Percentiles rank a stretch among this genome's conserved stretches.
These are phyloP conservation scores for Triticum turgidum DNA, from an alignment of 176 grass and related monocot genomes.

Conservation along the genomic window DNA sequence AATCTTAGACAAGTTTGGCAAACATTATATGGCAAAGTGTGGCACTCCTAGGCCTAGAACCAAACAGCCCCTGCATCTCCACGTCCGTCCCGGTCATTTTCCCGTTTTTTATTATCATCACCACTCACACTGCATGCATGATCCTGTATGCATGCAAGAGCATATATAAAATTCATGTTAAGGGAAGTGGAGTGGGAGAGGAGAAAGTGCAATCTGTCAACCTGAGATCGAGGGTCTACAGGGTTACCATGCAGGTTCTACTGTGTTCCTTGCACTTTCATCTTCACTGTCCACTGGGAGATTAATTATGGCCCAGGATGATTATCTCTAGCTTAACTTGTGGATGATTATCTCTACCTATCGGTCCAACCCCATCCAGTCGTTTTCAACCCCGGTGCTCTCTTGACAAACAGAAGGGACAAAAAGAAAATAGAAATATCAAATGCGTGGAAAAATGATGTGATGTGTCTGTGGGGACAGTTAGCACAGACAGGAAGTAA, in stretches of 20 bases:
- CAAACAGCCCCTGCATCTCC: not conserved
- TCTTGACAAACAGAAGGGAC: not conserved
- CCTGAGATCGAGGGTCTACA: not conserved
- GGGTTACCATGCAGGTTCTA: not conserved
- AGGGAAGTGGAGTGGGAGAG: too few species aligned
- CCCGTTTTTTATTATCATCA: not conserved
- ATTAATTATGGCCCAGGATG: not conserved
- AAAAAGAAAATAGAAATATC: not conserved
- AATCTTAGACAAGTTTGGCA: too few species aligned
- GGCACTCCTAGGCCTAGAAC: too few species aligned
- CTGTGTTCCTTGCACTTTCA: not conserved
- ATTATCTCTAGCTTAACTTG: not conserved
- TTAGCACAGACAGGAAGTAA: not conserved
- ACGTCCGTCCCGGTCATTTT: not conserved
- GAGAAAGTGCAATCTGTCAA: not conserved
- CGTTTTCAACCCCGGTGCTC: not conserved
- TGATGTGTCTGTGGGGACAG: conserved; percentile 6
- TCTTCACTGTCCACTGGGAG: not conserved
- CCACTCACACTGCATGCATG: conserved; percentile 25
- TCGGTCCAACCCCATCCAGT: not conserved
- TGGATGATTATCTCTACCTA: not conserved
- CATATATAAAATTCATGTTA: not conserved
- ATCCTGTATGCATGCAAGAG: conserved; percentile 23
- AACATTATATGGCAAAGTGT: too few species aligned
- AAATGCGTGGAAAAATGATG: not conserved